A percentile compares a stretch with the other conserved stretches of the same genome.
Conservation (phyloP, 768 basidiomycete species). For the Termitomyces sp. region DNA sequence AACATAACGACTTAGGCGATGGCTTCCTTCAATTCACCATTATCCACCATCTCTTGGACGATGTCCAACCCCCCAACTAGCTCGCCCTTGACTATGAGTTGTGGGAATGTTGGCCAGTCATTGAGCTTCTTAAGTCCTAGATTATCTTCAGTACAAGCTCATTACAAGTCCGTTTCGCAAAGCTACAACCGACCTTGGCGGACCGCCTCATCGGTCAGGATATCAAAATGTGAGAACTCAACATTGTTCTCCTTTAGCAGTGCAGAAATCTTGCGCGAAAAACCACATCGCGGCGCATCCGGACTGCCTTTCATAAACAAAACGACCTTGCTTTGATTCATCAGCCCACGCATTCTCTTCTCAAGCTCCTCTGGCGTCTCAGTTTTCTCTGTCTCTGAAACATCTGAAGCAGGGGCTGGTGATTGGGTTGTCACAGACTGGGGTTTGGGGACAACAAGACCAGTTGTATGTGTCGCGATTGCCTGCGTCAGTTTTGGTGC, state of each 20-base stretch:
- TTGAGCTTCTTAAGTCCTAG: conserved; percentile 71
- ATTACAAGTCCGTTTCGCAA: not conserved
- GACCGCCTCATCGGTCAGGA: conserved; percentile 75
- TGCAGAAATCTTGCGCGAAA: conserved; percentile 69
- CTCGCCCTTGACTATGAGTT: conserved; percentile 85
- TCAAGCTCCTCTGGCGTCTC: conserved; percentile 68
- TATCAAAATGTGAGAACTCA: conserved; percentile 76
- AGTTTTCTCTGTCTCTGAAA: conserved; percentile 15
- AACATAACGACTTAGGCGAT: conserved; percentile 14
- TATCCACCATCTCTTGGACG: conserved; percentile 81
- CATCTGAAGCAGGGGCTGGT: conserved; percentile 27
- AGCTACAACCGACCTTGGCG: conserved; percentile 56
- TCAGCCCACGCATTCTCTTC: conserved; percentile 58
- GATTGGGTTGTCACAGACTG: conserved; percentile 46
- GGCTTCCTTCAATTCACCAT: conserved; percentile 65
- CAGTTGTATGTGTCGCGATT: conserved; percentile 53
- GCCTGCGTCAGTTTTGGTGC: conserved; percentile 55
- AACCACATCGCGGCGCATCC: conserved; percentile 76
- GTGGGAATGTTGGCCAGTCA: conserved; percentile 89
- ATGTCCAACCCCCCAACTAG: conserved; percentile 95
- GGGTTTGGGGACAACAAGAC: conserved; percentile 28
- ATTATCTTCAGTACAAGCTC: not conserved
- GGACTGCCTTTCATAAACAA: conserved; percentile 92
- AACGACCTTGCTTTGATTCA: conserved; percentile 76
- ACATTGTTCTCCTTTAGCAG: conserved; percentile 62